Evolutionary conservation across 768 basidiomycete genomes (phyloP), one percentile per base, ranked within the genome.

Genomic region (Tricholoma terreum): DNA sequence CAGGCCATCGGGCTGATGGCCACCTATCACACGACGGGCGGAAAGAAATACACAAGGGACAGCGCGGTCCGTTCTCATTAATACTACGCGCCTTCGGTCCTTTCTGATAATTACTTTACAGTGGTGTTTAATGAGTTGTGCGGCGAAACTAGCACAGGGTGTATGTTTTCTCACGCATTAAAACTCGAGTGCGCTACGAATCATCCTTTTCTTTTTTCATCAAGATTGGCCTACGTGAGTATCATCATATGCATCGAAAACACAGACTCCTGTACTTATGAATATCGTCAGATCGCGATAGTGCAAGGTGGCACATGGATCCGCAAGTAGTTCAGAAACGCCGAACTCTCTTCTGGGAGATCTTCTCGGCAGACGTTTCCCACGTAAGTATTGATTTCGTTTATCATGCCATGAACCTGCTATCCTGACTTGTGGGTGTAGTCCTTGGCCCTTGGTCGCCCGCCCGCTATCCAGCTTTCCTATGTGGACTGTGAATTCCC

Each of bases 401-500:
- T 12, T 19, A 27, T 27, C 24, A 27, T 27, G 6, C 9, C 10
- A 53, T 31, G 14, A 22, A 17, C 17, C 35, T 3, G 10, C 22
- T 43, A 6, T 48, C 33, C 14, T 19, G 6, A 43, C 24, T 54
- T 22, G 14, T 31, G 7, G 27, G 15, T 46, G 21, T 56, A 86
- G 84, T 81, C 83, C 65, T 69, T 86, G 51, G 77, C 77, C 11
- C 68, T 84, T 6, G 85, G 85, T 19, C 77, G 85, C 24, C 85
- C 85, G 4, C 84, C 84, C 4, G 80, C 82, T 2, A 80, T 84
- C 53, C 77, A 79, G 10, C 67, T 84, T 5, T 82, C 83, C 3
- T 85, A 85, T 52, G 73, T 84, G 15, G 85, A 86, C 56, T 84
- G 84, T 56, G 82, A 84, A n/a, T 79, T 81, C 49, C 84, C 85